phyloP scores from a whole-genome alignment of 176 grass and related monocot genomes.

The Pharus latifolius region DNA sequence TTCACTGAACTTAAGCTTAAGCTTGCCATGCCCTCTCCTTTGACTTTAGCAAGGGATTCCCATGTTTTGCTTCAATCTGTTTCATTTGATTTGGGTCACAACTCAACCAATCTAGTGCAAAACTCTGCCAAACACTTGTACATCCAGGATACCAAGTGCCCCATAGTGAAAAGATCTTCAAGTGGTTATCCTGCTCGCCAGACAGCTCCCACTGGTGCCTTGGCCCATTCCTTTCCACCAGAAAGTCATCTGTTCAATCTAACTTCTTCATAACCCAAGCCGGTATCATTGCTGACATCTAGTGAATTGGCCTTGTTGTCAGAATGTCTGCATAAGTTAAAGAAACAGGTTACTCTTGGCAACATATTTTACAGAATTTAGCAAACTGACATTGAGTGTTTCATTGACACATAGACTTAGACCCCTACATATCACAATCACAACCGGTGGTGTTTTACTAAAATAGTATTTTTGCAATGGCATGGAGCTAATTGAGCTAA shows the following conservation, averaged over 20 bases:
- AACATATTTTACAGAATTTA: slow-evolving; percentile 1
- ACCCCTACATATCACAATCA: too few species aligned
- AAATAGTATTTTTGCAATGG: too few species aligned
- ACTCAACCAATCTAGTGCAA: neutral
- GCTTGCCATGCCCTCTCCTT: neutral
- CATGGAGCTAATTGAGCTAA: too few species aligned
- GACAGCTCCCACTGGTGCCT: neutral
- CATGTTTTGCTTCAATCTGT: neutral
- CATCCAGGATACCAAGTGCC: neutral
- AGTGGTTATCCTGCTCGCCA: neutral
- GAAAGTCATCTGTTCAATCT: neutral
- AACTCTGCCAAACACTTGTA: neutral
- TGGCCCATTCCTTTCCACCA: neutral
- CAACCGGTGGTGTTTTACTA: too few species aligned
- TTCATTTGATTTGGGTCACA: neutral
- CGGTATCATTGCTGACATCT: neutral
- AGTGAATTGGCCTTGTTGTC: neutral
- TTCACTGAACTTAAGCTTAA: neutral
- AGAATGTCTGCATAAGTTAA: neutral
- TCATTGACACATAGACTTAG: too few species aligned
- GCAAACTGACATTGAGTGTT: too few species aligned
- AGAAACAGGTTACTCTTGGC: neutral
- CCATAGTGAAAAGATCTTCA: neutral
- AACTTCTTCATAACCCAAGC: neutral
- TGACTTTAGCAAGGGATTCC: neutral